These are phyloP conservation scores for Petunia hybrid DNA, from an alignment of 305 asterid genomes.

Conservation along the genomic window DNA sequence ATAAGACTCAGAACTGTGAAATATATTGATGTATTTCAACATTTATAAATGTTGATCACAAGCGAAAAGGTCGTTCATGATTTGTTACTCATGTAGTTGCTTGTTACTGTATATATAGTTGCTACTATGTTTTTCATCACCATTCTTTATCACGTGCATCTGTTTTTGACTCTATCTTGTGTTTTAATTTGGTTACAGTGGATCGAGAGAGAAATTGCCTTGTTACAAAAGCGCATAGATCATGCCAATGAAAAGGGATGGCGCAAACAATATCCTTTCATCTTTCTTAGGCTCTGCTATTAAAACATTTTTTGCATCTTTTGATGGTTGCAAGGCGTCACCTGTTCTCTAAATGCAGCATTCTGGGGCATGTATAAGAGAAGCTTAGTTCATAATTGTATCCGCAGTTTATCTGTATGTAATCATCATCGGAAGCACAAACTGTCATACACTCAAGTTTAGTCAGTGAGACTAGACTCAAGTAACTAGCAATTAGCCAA, in stretches of 20 bases:
- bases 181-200: conserved; percentile 61
- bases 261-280: conserved; percentile 94
- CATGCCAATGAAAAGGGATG: conserved; percentile 96
- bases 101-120: conserved; percentile 18
- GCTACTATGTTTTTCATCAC: conserved; percentile 14
- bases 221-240: conserved; percentile 67
- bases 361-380: conserved; percentile 4
- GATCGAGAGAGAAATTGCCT: conserved; percentile 69
- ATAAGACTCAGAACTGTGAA: conserved; percentile 12
- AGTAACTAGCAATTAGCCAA: neutral
- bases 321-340: conserved; percentile 22
- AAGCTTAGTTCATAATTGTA: conserved; percentile 3
- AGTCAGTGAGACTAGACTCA: conserved; percentile 1
- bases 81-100: conserved; percentile 28
- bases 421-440: conserved; percentile 9
- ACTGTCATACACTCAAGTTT: neutral
- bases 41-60: too few relatives aligned
- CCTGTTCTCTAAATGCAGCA: conserved; percentile 18
- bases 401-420: conserved; percentile 15
- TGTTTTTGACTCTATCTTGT: conserved; percentile 32
- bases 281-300: conserved; percentile 34
- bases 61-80: neutral
- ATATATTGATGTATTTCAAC: neutral
- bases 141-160: neutral
- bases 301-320: conserved; percentile 19